Percentiles rank a stretch among this genome's conserved stretches.
phyloP scores from a whole-genome alignment of 306 rosid genomes.

The Cajanus cajan region DNA sequence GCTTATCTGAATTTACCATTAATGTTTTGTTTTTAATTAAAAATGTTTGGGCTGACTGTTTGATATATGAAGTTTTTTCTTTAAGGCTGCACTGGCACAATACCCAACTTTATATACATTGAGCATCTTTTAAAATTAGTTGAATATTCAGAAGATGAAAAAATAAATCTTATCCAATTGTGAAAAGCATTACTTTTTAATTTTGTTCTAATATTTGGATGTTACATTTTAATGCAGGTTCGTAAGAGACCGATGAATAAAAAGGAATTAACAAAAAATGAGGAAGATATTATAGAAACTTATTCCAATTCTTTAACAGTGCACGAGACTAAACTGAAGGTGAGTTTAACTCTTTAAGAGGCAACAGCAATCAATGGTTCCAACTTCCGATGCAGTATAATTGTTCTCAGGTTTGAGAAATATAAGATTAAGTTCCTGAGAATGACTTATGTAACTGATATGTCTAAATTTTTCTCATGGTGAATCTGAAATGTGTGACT shows the following conservation, averaged over 20 bases:
- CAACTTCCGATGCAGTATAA: background rate
- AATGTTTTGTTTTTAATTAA: background rate
- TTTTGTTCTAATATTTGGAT: background rate
- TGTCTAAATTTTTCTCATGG: background rate
- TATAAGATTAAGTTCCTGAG: background rate
- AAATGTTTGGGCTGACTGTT: constrained; percentile 18
- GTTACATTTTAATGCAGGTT: constrained; percentile 58
- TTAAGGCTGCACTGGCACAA: background rate
- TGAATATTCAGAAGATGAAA: background rate
- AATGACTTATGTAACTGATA: background rate
- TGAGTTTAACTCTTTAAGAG: constrained; percentile 21
- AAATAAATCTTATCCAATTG: background rate
- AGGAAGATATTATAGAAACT: constrained; percentile 93
- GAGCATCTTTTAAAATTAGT: constrained; percentile 9
- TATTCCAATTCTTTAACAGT: constrained; percentile 76
- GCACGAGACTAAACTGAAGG: constrained; percentile 97
- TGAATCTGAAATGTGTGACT: background rate
- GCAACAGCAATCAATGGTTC: background rate
- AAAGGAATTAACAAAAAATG: constrained; percentile 88
- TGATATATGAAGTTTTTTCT: background rate
- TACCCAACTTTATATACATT: constrained; percentile 8
- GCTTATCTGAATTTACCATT: background rate
- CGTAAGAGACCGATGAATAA: constrained; percentile 96
- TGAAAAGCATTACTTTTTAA: background rate
- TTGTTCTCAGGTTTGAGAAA: background rate